Conservation (phyloP, 495 filamentous ascomycete genomes). For the Aspergillus baeticus region DNA sequence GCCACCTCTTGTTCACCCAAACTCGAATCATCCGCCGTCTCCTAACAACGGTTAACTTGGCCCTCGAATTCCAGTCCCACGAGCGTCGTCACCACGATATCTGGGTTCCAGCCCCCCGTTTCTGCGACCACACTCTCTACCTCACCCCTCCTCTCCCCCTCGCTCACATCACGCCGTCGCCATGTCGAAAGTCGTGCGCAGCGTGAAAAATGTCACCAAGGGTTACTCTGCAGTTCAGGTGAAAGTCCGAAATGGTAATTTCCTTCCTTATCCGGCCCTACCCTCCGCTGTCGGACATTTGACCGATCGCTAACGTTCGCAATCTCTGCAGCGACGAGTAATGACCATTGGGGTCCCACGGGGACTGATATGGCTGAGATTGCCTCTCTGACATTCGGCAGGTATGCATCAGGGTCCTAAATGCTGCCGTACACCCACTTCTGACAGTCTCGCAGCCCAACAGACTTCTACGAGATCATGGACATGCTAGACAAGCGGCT, state of each 20-base stretch:
- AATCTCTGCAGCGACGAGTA: conserved; percentile 77
- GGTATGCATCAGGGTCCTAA: conserved; percentile 54
- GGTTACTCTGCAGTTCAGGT: conserved; percentile 97
- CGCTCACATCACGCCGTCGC: conserved; percentile 25
- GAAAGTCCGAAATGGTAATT: conserved; percentile 98
- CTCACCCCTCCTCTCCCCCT: neutral
- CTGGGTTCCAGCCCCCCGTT: conserved; percentile 9
- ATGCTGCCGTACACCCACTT: neutral
- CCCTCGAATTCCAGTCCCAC: conserved; percentile 3
- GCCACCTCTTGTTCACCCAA: neutral
- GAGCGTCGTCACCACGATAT: neutral
- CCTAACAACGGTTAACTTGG: neutral
- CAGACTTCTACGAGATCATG: conserved; percentile 99
- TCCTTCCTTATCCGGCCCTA: conserved; percentile 1
- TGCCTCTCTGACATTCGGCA: conserved; percentile 93
- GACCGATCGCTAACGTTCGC: conserved; percentile 5
- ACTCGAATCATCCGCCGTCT: conserved; percentile 18
- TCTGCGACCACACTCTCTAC: neutral
- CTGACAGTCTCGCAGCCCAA: conserved; percentile 57
- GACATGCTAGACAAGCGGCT: conserved; percentile 99
- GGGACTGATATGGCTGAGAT: conserved; percentile 99
- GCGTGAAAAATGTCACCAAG: conserved; percentile 99
- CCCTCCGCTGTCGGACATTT: conserved; percentile 13
- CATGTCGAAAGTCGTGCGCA: conserved; percentile 98
- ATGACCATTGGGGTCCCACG: conserved; percentile 98